Conservation (phyloP, 768 basidiomycete genomes). For the Serendipita sp. region DNA sequence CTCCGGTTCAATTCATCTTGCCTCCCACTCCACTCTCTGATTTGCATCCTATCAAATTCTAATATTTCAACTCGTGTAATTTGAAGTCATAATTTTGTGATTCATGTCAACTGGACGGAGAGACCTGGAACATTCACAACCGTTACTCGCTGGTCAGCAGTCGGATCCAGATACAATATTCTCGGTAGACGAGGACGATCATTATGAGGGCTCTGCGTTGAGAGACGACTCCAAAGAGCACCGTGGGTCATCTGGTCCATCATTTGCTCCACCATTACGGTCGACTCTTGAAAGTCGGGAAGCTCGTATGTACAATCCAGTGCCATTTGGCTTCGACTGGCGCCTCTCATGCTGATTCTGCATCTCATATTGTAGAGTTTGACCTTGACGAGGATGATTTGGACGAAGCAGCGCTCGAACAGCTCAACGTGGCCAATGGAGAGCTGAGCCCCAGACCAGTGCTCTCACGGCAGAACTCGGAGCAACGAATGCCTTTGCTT, state of each 20-base stretch:
- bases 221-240: not conserved
- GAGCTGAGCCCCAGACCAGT: constrained; percentile 20
- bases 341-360: not conserved
- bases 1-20: not conserved
- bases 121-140: not conserved
- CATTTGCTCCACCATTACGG: constrained; percentile 44
- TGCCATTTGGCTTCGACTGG: not conserved
- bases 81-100: not conserved
- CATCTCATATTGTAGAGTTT: constrained; percentile 40
- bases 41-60: too few species aligned
- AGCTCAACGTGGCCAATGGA: constrained; percentile 20
- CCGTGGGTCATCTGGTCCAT: not conserved
- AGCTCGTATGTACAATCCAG: constrained; percentile 42
- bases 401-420: constrained; percentile 30
- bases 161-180: constrained; percentile 10
- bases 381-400: constrained; percentile 75
- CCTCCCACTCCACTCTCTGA: not conserved
- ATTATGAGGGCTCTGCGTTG: constrained; percentile 6
- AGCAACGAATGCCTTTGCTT: constrained; percentile 54
- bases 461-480: constrained; percentile 22
- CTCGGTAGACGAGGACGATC: constrained; percentile 10
- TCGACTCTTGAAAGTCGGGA: constrained; percentile 67
- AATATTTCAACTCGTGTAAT: too few species aligned
- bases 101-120: not conserved
- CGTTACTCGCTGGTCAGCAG: not conserved